These are phyloP conservation scores for Rhizoctonia solani DNA, from an alignment of 1,284 basidiomycete species.

Conservation along the genomic window DNA sequence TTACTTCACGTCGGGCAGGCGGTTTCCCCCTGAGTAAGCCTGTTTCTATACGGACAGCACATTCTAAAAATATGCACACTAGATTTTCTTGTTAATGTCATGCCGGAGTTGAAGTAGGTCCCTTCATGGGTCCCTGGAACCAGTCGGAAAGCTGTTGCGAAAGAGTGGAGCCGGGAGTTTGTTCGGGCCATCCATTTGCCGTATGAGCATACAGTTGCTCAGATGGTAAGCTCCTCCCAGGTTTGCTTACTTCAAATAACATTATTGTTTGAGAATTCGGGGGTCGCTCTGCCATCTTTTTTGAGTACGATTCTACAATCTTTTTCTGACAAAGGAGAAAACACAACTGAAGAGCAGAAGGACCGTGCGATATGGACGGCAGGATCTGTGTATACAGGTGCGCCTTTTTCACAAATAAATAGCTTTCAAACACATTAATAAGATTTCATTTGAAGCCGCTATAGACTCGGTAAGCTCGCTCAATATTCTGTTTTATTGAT, in stretches of 20 bases:
- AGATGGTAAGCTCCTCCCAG: not conserved
- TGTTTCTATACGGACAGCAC: not conserved
- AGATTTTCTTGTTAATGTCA: slow-evolving; percentile 17
- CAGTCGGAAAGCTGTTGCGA: not conserved
- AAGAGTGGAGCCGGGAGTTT: not conserved
- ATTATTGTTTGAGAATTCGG: not conserved
- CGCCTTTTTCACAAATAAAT: not conserved
- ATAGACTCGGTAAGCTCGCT: too few species aligned
- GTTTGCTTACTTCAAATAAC: not conserved
- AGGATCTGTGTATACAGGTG: slow-evolving; percentile 11
- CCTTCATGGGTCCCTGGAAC: slow-evolving; percentile 11
- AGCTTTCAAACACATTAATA: not conserved
- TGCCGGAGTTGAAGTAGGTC: slow-evolving; percentile 7
- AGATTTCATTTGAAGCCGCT: not conserved
- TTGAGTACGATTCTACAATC: slow-evolving; percentile 4
- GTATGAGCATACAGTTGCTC: not conserved
- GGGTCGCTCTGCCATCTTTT: not conserved
- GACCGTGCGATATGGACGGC: slow-evolving; percentile 16
- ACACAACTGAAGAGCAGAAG: not conserved
- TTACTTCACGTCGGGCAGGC: not conserved
- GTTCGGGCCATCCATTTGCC: not conserved
- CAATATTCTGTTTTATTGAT: too few species aligned
- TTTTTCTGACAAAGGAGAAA: not conserved
- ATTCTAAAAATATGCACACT: not conserved
- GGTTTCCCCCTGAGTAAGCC: slow-evolving; percentile 6